A percentile compares a stretch with the other conserved stretches of the same genome.
Conservation (phyloP, 169 alveolate genomes). For the Cryptosporidium meleagridis region DNA sequence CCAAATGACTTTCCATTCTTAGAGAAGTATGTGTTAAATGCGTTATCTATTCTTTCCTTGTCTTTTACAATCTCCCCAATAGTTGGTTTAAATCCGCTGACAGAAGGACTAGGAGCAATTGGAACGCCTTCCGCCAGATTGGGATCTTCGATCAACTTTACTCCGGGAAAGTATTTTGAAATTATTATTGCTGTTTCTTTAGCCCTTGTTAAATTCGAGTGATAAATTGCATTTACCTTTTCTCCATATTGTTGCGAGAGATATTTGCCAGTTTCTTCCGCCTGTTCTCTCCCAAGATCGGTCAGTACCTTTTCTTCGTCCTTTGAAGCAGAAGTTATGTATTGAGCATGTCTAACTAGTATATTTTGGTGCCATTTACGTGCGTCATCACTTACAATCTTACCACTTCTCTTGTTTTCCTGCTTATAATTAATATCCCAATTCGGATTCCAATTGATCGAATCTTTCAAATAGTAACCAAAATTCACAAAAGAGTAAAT, state of each 20-base stretch:
- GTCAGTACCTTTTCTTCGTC: constrained; percentile 78
- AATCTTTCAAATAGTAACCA: constrained; percentile 61
- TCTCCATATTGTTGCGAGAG: constrained; percentile 69
- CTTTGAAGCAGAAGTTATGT: constrained; percentile 54
- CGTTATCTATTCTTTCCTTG: constrained; percentile 78
- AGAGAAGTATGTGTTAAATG: constrained; percentile 77
- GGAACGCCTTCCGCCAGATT: constrained; percentile 81
- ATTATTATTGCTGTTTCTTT: constrained; percentile 80
- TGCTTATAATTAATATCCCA: constrained; percentile 33
- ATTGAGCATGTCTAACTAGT: constrained; percentile 81
- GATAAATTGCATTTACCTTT: constrained; percentile 77
- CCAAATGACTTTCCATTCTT: constrained; percentile 53
- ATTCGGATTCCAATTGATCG: constrained; percentile 55
- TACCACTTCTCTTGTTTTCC: not conserved
- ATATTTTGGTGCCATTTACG: constrained; percentile 75
- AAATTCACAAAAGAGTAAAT: constrained; percentile 15
- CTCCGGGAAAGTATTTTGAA: constrained; percentile 80
- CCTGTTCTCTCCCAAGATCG: constrained; percentile 79
- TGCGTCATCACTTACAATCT: not conserved
- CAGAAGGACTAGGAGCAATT: constrained; percentile 79
- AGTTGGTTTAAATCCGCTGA: constrained; percentile 77
- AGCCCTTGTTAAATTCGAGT: constrained; percentile 79
- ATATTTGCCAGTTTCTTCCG: constrained; percentile 77
- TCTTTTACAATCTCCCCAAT: constrained; percentile 75
- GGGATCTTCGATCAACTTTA: constrained; percentile 77